Evolutionary conservation across 2,329 filamentous ascomycete genomes (phyloP).

Genomic region (Sporothrix inflata): DNA sequence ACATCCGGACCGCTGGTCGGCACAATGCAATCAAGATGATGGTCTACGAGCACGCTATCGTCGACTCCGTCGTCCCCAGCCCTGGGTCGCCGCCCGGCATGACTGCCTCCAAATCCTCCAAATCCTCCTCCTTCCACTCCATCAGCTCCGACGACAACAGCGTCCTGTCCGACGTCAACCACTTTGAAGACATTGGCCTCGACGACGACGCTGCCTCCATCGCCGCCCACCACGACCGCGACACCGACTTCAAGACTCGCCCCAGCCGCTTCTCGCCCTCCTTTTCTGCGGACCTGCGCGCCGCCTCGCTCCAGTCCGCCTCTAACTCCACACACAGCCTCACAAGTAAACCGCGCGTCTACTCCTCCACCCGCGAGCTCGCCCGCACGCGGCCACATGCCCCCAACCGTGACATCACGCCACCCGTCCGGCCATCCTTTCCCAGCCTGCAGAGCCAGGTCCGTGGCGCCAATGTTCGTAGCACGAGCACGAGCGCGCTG

Average conservation of each 20-base stretch:
- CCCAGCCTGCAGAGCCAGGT: constrained; percentile 52
- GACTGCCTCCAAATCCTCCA: constrained; percentile 83
- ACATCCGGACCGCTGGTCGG: constrained; percentile 15
- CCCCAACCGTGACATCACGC: constrained; percentile 40
- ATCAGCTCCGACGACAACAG: constrained; percentile 74
- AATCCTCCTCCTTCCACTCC: constrained; percentile 85
- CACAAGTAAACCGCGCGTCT: constrained; percentile 33
- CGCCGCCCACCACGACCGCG: constrained; percentile 41
- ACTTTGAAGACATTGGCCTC: constrained; percentile 93
- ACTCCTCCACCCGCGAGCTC: constrained; percentile 39
- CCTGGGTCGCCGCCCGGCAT: constrained; percentile 77
- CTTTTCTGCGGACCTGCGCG: constrained; percentile 49
- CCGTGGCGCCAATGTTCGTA: constrained; percentile 54
- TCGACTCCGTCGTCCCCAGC: constrained; percentile 46
- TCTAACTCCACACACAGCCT: not conserved
- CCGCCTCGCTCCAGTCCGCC: constrained; percentile 36
- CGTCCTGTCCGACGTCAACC: constrained; percentile 70
- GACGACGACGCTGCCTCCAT: constrained; percentile 58
- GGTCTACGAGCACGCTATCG: constrained; percentile 45
- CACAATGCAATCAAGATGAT: constrained; percentile 43
- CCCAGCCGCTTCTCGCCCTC: constrained; percentile 56
- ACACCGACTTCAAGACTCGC: constrained; percentile 44
- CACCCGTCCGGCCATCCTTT: constrained; percentile 48
- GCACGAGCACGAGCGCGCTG: constrained; percentile 49
- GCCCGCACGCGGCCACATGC: constrained; percentile 39